Evolutionary conservation across 805 yeast genomes (phyloP), one percentile per base, ranked within the genome.

Genomic region (Komagataella pseudopastoris): DNA sequence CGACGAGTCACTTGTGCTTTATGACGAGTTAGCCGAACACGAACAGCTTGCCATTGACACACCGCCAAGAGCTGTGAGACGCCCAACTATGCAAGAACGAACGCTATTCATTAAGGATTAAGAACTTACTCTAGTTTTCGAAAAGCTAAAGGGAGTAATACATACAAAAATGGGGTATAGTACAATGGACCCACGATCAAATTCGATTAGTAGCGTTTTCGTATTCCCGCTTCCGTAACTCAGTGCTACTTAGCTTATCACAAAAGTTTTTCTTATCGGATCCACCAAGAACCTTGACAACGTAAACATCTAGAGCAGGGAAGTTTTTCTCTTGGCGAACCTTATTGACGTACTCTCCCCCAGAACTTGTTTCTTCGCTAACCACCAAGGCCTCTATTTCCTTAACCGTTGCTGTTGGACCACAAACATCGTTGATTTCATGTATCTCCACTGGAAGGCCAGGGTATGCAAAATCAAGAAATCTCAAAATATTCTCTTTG

Each of bases 181-280:
- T 30, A 30, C 39, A 30, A 30, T 8, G 39, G 39, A 30, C 5
- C 14, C n/a, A 30, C 8, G 8, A 30, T 8, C 12, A 10, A 30
- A 30, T 30, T 10, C 14, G 39, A 10, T 6, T 4, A 30, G 39
- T 10, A 30, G 39, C 22, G 39, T 52, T 55, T 47, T 60, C 58
- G 51, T 55, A 61, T 39, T 69, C 74, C 20, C 51, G 56, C 55
- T 71, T 70, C 58, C 97, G 76, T 49, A 87, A 64, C 52, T 83
- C 83, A 0, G 98, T 91, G 52, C 96, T 88, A 59, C 96, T 89
- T 52, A 91, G 62, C 62, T 91, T 91, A 24, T 82, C 86, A 49
- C 73, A 69, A 76, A 84, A 85, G 43, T 67, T 65, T 48, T 69
- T 70, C 3, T 63, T 70, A 6, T 60, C 61, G 3, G 59, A 52